Conservation (phyloP, 2,329 filamentous ascomycete genomes). For the Aureobasidium vineae region DNA sequence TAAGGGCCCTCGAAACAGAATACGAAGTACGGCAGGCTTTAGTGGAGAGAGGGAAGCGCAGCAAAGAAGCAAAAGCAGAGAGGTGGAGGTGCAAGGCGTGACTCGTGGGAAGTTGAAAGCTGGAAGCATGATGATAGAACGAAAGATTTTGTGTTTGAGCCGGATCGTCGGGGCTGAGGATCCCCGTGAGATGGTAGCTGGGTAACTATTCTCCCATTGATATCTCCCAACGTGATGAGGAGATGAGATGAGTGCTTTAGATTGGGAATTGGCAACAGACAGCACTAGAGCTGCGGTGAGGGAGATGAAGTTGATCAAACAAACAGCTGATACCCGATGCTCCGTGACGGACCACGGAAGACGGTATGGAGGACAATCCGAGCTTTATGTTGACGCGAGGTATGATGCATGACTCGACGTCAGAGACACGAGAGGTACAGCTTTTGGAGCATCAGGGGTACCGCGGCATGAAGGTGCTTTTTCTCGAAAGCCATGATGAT, state of each 20-base stretch:
- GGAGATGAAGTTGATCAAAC: constrained; percentile 8
- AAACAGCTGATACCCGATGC: constrained; percentile 20
- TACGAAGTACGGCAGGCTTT: neutral
- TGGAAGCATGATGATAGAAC: constrained; percentile 2
- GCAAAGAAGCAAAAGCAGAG: constrained; percentile 14
- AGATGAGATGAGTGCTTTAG: constrained; percentile 5
- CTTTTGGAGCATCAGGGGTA: constrained; percentile 17
- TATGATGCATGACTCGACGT: constrained; percentile 25
- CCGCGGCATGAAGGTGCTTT: constrained; percentile 20
- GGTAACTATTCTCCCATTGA: neutral
- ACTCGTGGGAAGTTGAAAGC: neutral
- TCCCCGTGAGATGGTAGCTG: constrained; percentile 1
- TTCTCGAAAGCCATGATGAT: constrained; percentile 19
- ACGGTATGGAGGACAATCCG: constrained; percentile 9
- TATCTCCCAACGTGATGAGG: constrained; percentile 3
- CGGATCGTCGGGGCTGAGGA: constrained; percentile 17
- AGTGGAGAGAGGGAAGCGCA: neutral
- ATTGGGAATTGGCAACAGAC: neutral
- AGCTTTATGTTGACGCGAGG: constrained; percentile 16
- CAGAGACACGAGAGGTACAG: constrained; percentile 23
- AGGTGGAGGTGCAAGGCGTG: neutral
- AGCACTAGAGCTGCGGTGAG: neutral
- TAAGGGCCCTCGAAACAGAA: neutral
- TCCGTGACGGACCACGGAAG: neutral
- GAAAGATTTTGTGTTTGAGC: constrained; percentile 14